Conservation (phyloP, 441 rosid genomes). For the Pelargonium citronellum region DNA sequence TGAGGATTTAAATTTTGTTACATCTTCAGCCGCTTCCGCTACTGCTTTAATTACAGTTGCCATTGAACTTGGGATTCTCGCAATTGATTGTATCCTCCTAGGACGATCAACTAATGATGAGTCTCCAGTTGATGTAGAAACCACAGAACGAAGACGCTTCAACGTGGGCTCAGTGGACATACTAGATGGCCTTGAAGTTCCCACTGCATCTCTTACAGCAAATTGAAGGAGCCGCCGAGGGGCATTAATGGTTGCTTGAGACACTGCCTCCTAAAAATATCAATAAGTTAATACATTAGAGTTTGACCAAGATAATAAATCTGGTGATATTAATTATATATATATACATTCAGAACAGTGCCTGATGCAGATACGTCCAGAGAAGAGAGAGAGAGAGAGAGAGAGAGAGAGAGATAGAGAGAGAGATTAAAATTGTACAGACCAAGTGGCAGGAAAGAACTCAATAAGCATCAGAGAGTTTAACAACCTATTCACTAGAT, state of each 20-base stretch:
- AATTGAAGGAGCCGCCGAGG: conserved; percentile 84
- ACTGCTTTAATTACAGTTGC: conserved; percentile 72
- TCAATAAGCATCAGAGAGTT: background rate
- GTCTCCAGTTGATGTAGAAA: conserved; percentile 54
- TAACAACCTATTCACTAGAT: background rate
- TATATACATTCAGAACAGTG: background rate
- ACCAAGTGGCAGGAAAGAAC: background rate
- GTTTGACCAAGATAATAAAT: background rate
- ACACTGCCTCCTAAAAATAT: conserved; percentile 45
- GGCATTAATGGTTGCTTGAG: conserved; percentile 50
- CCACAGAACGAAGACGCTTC: conserved; percentile 88
- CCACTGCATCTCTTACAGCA: conserved; percentile 94
- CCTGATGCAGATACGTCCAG: background rate
- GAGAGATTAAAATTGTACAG: background rate
- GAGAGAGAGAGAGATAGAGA: background rate
- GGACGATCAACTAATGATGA: conserved; percentile 38
- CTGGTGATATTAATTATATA: background rate
- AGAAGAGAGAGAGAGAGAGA: background rate
- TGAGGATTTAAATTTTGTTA: conserved; percentile 42
- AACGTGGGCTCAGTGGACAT: conserved; percentile 41
- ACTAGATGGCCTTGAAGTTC: conserved; percentile 44
- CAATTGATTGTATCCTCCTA: conserved; percentile 58
- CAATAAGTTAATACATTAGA: conserved; percentile 12
- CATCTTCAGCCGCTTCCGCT: conserved; percentile 89
- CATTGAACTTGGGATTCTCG: conserved; percentile 67